Percentiles rank a stretch among this genome's conserved stretches.
Conservation (phyloP, 1,284 basidiomycete genomes). For the Salmacisia buchloeana region DNA sequence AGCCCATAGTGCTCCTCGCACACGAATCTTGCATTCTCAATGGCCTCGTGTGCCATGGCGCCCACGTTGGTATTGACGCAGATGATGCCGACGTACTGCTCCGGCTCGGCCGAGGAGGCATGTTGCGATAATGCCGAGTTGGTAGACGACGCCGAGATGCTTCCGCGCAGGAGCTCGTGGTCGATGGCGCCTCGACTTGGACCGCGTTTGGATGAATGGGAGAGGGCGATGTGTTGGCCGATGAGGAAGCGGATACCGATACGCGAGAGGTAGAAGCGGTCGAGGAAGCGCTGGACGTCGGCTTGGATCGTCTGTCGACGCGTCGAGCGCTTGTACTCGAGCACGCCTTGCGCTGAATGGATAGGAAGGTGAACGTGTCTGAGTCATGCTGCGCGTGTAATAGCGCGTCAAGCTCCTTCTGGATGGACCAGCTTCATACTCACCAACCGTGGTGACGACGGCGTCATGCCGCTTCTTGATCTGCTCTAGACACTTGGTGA, state of each 20-base stretch:
- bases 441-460: conserved; percentile 84
- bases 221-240: conserved; percentile 50
- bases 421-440: not conserved
- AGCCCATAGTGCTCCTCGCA: conserved; percentile 87
- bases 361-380: not conserved
- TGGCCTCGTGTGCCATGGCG: conserved; percentile 70
- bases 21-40: conserved; percentile 95
- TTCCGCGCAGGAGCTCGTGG: conserved; percentile 16
- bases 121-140: conserved; percentile 16
- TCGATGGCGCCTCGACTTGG: not conserved
- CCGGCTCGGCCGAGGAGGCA: conserved; percentile 13
- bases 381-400: not conserved
- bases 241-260: conserved; percentile 60
- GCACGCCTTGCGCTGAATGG: conserved; percentile 61
- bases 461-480: conserved; percentile 96
- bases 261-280: conserved; percentile 93
- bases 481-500: conserved; percentile 77
- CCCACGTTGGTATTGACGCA: conserved; percentile 71
- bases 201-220: conserved; percentile 16
- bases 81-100: conserved; percentile 94
- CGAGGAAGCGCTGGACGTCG: conserved; percentile 90
- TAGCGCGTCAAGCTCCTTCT: not conserved
- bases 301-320: conserved; percentile 60
- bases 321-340: conserved; percentile 60
- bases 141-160: conserved; percentile 18